Conservation (phyloP, 768 basidiomycete species). For the Rossbeevera mucosa region DNA sequence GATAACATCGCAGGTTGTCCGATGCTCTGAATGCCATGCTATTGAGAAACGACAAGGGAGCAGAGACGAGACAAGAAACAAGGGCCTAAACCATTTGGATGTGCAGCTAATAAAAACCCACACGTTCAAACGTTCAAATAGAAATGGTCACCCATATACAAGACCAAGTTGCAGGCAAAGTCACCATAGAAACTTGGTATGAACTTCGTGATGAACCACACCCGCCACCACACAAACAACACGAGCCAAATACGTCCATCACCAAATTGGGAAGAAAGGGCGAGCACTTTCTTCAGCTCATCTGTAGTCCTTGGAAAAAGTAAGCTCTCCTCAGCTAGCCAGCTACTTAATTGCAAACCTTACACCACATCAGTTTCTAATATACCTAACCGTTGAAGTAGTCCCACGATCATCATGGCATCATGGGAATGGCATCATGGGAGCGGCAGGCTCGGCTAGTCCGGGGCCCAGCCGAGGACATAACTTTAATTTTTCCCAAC, state of each 20-base stretch:
- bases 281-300: no score
- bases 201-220: not conserved
- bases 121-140: not conserved
- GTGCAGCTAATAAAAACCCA: not conserved
- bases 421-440: no score
- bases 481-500: not conserved
- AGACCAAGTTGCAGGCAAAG: not conserved
- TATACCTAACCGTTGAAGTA: no score
- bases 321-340: no score
- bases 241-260: not conserved
- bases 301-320: no score
- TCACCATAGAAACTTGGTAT: constrained; percentile 19
- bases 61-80: not conserved
- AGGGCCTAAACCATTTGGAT: not conserved
- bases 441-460: not conserved
- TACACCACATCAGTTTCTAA: not conserved
- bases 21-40: constrained; percentile 33
- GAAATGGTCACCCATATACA: not conserved
- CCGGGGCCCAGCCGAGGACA: not conserved
- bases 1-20: constrained; percentile 43
- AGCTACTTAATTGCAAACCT: no score
- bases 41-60: not conserved
- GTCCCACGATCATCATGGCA: not conserved
- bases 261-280: constrained; percentile 9
- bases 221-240: not conserved